phyloP scores from a whole-genome alignment of 768 basidiomycete genomes.

The Termitomyces sp. region DNA sequence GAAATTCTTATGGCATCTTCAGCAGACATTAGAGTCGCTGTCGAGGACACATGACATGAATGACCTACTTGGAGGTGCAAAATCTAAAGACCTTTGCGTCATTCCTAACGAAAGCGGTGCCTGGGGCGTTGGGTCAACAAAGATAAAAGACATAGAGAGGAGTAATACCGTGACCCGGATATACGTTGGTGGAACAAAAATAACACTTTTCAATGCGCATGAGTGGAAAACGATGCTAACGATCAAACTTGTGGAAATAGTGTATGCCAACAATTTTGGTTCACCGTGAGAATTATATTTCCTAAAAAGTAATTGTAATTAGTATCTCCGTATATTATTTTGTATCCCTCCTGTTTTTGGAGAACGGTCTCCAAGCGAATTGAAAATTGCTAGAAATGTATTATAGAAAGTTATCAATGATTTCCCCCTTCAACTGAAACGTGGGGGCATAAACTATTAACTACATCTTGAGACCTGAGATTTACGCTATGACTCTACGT shows the following conservation, averaged over 20 bases:
- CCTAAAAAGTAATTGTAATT: too few relatives aligned
- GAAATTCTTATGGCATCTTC: slow-evolving; percentile 96
- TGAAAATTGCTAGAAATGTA: too few relatives aligned
- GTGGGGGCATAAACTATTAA: too few relatives aligned
- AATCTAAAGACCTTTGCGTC: slow-evolving; percentile 98
- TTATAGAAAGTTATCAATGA: too few relatives aligned
- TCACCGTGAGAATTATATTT: slow-evolving; percentile 9
- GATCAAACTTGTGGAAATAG: neutral
- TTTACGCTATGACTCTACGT: too few relatives aligned
- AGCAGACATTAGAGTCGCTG: neutral
- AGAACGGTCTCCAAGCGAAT: too few relatives aligned
- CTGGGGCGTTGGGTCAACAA: slow-evolving; percentile 29
- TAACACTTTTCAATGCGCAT: slow-evolving; percentile 99
- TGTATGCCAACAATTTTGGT: neutral
- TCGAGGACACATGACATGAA: neutral
- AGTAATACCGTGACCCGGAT: slow-evolving; percentile 85
- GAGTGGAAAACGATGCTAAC: slow-evolving; percentile 8
- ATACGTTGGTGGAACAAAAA: slow-evolving; percentile 95
- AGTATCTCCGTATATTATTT: too few relatives aligned
- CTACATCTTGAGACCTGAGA: too few relatives aligned
- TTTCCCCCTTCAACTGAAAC: too few relatives aligned
- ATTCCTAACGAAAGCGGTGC: slow-evolving; percentile 94
- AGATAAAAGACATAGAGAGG: neutral
- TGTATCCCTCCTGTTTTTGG: too few relatives aligned
- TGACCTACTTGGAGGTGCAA: slow-evolving; percentile 89